Evolutionary conservation across 2,329 filamentous ascomycete species (phyloP).

Genomic region (Aspergillus sp.): DNA sequence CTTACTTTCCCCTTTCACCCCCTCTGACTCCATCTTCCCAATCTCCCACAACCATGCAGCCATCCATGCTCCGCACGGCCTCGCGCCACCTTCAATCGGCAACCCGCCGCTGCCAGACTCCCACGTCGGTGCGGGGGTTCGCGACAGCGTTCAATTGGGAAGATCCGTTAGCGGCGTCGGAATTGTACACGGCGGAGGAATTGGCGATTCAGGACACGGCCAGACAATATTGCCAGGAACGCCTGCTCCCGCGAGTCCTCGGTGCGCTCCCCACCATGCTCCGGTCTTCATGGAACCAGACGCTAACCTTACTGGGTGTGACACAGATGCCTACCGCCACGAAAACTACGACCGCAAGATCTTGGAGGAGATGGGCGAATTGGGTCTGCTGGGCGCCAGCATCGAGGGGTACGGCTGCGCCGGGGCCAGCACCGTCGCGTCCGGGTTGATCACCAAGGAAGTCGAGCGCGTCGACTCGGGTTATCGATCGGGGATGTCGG

Average conservation of each 20-base stretch:
- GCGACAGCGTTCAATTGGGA: conserved; percentile 76
- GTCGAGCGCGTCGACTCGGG: conserved; percentile 90
- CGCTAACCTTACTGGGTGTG: neutral
- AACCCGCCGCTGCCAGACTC: conserved; percentile 15
- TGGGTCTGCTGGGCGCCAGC: conserved; percentile 82
- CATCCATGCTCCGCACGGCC: conserved; percentile 31
- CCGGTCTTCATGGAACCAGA: neutral
- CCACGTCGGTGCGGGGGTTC: conserved; percentile 26
- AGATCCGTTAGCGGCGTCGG: conserved; percentile 75
- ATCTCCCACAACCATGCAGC: conserved; percentile 28
- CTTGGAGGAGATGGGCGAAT: conserved; percentile 85
- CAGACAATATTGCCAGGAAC: conserved; percentile 90
- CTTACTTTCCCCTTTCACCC: neutral
- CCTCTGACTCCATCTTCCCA: neutral
- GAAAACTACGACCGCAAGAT: conserved; percentile 85
- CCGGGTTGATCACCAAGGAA: conserved; percentile 85
- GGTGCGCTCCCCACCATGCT: conserved; percentile 54
- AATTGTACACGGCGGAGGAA: conserved; percentile 85
- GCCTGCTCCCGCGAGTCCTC: conserved; percentile 78
- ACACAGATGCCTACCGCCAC: conserved; percentile 75
- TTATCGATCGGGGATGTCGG: conserved; percentile 89
- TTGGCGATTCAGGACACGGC: conserved; percentile 85
- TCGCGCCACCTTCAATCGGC: conserved; percentile 28
- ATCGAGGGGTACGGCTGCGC: conserved; percentile 88
- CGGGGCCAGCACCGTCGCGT: conserved; percentile 81